Evolutionary conservation across 306 rosid species (phyloP).

Genomic region (Pachyrhizus erosus): DNA sequence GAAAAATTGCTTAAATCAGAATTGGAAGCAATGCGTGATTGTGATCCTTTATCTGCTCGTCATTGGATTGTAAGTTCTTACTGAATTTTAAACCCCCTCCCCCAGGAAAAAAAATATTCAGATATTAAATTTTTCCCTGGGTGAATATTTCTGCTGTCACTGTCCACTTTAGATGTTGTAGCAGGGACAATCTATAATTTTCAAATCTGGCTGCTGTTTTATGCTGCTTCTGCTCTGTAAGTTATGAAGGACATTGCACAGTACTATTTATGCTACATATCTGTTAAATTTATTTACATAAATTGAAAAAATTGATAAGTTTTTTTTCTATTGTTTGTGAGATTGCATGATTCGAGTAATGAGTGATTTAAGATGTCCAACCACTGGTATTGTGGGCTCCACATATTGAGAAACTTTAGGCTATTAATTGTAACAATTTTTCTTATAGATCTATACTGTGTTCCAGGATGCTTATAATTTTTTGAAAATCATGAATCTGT

Average conservation of each 20-base stretch:
- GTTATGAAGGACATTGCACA: constrained; percentile 21
- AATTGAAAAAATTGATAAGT: neutral
- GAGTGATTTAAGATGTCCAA: neutral
- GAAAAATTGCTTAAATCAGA: constrained; percentile 76
- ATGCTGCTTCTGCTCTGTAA: constrained; percentile 25
- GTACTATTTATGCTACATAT: constrained; percentile 13
- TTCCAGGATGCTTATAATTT: neutral
- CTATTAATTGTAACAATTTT: neutral
- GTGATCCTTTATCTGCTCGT: constrained; percentile 76
- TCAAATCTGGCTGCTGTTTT: constrained; percentile 43
- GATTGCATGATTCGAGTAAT: neutral
- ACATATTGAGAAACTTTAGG: neutral
- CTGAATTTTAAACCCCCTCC: neutral
- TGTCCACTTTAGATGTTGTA: constrained; percentile 32
- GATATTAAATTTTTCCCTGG: constrained; percentile 38
- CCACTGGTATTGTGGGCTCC: neutral
- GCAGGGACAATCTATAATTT: constrained; percentile 35
- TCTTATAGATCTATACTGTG: neutral
- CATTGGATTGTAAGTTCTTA: constrained; percentile 78
- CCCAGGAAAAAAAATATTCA: neutral
- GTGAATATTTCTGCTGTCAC: constrained; percentile 27
- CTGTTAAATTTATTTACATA: neutral
- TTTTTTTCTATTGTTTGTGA: neutral
- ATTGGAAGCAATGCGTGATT: constrained; percentile 79
- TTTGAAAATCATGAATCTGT: neutral